A percentile compares a stretch with the other conserved stretches of the same genome.
phyloP scores from a whole-genome alignment of 306 rosid species.

The Echinosophora koreensis region DNA sequence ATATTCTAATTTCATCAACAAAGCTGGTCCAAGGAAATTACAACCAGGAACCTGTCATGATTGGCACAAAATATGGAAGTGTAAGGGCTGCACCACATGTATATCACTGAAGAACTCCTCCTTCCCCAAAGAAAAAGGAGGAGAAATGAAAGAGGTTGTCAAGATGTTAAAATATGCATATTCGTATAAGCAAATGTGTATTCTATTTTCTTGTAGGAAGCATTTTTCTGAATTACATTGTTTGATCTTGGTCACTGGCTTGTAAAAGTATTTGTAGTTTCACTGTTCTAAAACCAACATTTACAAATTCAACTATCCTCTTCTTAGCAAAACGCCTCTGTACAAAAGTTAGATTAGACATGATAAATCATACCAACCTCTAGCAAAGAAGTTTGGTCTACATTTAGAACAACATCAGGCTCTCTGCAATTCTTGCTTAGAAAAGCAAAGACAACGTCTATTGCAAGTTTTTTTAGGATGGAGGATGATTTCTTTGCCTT shows the following conservation, averaged over 20 bases:
- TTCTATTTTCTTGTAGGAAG: too few species aligned
- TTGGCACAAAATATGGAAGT: too few species aligned
- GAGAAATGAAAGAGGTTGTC: too few species aligned
- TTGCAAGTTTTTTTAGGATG: slow-evolving; percentile 62
- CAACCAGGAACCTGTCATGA: too few species aligned
- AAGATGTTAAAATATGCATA: too few species aligned
- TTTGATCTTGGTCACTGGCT: neutral
- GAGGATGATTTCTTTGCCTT: slow-evolving; percentile 74
- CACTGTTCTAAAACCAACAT: slow-evolving; percentile 4
- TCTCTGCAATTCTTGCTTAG: slow-evolving; percentile 67
- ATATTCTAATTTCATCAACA: too few species aligned
- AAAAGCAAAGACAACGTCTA: slow-evolving; percentile 63
- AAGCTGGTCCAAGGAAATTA: too few species aligned
- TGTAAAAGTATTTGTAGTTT: neutral
- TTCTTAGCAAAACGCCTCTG: neutral
- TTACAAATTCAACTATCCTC: slow-evolving; percentile 21
- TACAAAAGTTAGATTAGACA: slow-evolving; percentile 50
- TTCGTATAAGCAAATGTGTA: too few species aligned
- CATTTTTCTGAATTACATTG: too few species aligned
- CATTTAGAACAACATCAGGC: slow-evolving; percentile 64
- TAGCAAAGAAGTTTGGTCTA: slow-evolving; percentile 64
- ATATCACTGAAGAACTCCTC: too few species aligned
- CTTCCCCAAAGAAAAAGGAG: too few species aligned
- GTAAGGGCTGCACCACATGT: too few species aligned
- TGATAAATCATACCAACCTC: slow-evolving; percentile 78